Percentiles rank a stretch among this genome's conserved stretches.
phyloP scores from a whole-genome alignment of 495 filamentous ascomycete genomes.

The Staphylotrichum tortipilum region DNA sequence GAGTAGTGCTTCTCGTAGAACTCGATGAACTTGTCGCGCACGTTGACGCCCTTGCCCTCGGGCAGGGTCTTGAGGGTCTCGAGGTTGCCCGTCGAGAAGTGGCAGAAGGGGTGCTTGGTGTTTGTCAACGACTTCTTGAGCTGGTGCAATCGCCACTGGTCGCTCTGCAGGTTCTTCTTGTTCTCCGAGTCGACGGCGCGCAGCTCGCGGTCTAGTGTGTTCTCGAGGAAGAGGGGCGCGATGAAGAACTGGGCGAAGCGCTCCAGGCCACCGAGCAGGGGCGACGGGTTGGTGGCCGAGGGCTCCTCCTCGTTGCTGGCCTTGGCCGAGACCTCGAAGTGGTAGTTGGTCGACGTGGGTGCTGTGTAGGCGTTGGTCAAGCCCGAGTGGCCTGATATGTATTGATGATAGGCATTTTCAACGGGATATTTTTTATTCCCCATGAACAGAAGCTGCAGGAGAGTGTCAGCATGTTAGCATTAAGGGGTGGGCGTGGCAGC shows the following conservation, averaged over 20 bases:
- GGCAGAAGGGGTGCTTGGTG: constrained; percentile 82
- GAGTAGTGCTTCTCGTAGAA: constrained; percentile 91
- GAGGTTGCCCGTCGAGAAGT: constrained; percentile 92
- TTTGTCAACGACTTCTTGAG: constrained; percentile 87
- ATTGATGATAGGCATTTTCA: constrained; percentile 95
- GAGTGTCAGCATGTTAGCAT: too few relatives aligned
- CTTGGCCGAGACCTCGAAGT: constrained; percentile 86
- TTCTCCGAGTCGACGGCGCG: constrained; percentile 95
- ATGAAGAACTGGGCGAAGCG: constrained; percentile 98
- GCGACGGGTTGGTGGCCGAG: constrained; percentile 51
- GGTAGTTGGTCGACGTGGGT: constrained; percentile 92
- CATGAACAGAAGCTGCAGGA: constrained; percentile 95
- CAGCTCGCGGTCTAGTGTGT: constrained; percentile 85
- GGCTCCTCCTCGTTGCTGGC: constrained; percentile 45
- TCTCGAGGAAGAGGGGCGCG: constrained; percentile 78
- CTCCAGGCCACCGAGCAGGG: constrained; percentile 83
- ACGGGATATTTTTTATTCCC: constrained; percentile 95
- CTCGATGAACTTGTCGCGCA: constrained; percentile 88
- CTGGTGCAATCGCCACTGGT: constrained; percentile 87
- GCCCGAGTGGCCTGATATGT: constrained; percentile 79
- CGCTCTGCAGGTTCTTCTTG: constrained; percentile 98
- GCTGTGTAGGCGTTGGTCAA: constrained; percentile 93
- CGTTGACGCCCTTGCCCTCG: constrained; percentile 71
- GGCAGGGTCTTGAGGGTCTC: constrained; percentile 82
- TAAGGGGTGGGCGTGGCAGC: too few relatives aligned